Evolutionary conservation across 306 rosid genomes (phyloP).

Genomic region (Cicer arietinum): DNA sequence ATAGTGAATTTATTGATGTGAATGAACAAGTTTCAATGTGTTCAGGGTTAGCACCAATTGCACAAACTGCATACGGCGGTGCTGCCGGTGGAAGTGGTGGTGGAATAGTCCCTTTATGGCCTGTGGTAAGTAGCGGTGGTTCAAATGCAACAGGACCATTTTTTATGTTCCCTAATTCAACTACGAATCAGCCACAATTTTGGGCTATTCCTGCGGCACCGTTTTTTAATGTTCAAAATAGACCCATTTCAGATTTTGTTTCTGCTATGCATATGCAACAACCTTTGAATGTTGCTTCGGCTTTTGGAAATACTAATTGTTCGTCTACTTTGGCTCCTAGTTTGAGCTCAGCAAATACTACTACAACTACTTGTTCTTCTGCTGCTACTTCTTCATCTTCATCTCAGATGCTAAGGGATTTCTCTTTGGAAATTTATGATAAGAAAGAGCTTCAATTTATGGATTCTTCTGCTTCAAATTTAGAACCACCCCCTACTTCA

Average conservation of each 20-base stretch:
- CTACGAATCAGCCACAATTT: constrained; percentile 57
- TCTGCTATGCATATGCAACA: constrained; percentile 55
- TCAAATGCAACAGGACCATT: constrained; percentile 58
- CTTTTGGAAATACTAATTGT: constrained; percentile 39
- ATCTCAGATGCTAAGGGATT: constrained; percentile 71
- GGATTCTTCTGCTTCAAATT: constrained; percentile 52
- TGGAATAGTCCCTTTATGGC: constrained; percentile 70
- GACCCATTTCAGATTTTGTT: constrained; percentile 73
- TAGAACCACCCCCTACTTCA: constrained; percentile 51
- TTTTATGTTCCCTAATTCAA: constrained; percentile 64
- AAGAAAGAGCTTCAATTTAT: constrained; percentile 80
- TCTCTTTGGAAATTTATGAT: constrained; percentile 70
- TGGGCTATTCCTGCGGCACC: constrained; percentile 77
- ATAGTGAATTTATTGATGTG: constrained; percentile 60
- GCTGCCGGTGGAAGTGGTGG: constrained; percentile 40
- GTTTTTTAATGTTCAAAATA: constrained; percentile 55
- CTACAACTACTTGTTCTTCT: constrained; percentile 20
- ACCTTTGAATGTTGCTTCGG: constrained; percentile 14
- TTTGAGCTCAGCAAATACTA: constrained; percentile 46
- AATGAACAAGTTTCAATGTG: constrained; percentile 60
- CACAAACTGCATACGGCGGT: constrained; percentile 46
- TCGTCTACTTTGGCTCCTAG: constrained; percentile 54
- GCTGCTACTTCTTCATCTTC: constrained; percentile 29
- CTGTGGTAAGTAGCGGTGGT: constrained; percentile 30
- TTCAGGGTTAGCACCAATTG: constrained; percentile 72